Conservation (phyloP, 2,329 filamentous ascomycete genomes). For the Pseudogymnoascus sp. region DNA sequence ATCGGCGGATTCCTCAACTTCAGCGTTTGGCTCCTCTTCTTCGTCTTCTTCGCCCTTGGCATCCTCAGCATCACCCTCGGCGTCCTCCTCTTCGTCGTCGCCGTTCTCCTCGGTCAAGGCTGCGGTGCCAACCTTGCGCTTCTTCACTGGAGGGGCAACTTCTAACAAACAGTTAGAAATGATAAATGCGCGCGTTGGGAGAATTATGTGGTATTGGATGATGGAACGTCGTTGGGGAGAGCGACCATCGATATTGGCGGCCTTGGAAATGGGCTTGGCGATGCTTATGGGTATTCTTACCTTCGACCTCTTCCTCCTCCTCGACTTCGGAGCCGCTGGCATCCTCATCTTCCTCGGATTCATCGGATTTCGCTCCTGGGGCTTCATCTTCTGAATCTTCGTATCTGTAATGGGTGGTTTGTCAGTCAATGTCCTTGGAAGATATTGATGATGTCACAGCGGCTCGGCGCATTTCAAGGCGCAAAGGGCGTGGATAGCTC, state of each 20-base stretch:
- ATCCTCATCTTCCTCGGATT: constrained; percentile 27
- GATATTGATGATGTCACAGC: background rate
- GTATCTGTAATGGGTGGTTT: constrained; percentile 16
- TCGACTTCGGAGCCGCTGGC: constrained; percentile 18
- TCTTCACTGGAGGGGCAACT: constrained; percentile 20
- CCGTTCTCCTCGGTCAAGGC: background rate
- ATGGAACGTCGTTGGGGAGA: background rate
- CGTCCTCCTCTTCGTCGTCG: constrained; percentile 11
- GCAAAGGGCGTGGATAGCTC: background rate
- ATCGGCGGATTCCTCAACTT: background rate
- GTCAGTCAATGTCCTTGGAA: constrained; percentile 16
- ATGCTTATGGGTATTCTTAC: constrained; percentile 4
- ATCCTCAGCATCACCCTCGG: constrained; percentile 11
- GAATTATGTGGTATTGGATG: background rate
- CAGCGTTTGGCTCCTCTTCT: background rate
- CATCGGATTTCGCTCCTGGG: constrained; percentile 29
- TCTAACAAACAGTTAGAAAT: constrained; percentile 11
- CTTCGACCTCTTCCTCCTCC: constrained; percentile 16
- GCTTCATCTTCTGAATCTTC: constrained; percentile 28
- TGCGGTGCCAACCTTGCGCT: constrained; percentile 20
- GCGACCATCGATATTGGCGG: constrained; percentile 7
- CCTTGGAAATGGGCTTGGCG: background rate
- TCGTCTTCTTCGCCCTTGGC: constrained; percentile 8
- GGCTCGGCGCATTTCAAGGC: background rate
- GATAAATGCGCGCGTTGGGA: background rate